Base-by-base conservation (phyloP, 768 basidiomycete genomes). In the Suillus lakei region DNA sequence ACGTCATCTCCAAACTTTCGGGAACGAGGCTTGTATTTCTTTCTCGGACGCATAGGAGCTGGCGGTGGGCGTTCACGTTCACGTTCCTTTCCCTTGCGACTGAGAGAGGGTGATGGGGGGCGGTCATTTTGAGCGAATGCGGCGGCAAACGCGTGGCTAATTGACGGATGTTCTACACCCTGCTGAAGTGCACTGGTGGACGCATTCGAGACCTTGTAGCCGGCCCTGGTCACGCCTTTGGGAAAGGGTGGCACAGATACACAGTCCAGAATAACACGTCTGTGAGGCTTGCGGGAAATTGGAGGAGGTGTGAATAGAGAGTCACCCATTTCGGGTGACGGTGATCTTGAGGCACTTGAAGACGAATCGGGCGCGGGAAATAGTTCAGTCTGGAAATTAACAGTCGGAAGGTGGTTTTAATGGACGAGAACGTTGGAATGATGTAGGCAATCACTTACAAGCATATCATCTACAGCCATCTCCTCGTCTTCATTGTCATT, bases 221-320 rank as follows among this genome's bases (percentile, higher is more conserved):
- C 67, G 0, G 62, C 63, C 61, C 63, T 77, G 53, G 66, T 67
- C 12, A 68, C 39, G 18, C 68, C 75, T 32, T 68, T 66, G 6
- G 72, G 70, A 34, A 77, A 59, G 1, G 68, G 16, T 34, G 76
- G 76, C 15, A 65, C 72, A 5, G 65, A 63, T 8, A 78, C 6
- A 60, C 71, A 54, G 53, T 70, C 66, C 3, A 77, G 36, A 39
- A 66, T 5, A 7, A 51, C 1, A 16, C 68, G 67, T 3, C 61
- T 23, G 1, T 66, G 75, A 59, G 39, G 66, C 55, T 53, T 69
- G 8, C 62, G 38, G 7, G 46, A 64, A 4, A 70, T 69, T 15
- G 75, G 73, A 30, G 75, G 73, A 26, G 76, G 77, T 0, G 76
- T 77, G 56, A 77, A 77, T 48, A 78, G 73, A 12, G 72, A 75